Evolutionary conservation across 345 rosid genomes (phyloP), one percentile per base, ranked within the genome.

Genomic region (Geranium brycei): DNA sequence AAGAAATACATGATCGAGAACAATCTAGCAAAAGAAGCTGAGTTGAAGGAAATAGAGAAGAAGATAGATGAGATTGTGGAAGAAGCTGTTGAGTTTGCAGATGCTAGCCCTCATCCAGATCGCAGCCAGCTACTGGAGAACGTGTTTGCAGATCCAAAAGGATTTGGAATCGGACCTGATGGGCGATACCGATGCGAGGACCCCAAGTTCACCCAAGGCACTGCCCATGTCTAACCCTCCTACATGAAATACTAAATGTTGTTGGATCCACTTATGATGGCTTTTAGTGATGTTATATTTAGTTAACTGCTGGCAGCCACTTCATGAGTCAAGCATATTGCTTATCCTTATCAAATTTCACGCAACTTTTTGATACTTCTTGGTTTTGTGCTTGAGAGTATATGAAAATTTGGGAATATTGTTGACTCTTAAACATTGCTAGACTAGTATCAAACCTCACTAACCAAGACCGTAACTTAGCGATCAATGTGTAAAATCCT

Each of bases 71-170:
- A 81, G 63, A n/a, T 75, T 51, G 73, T 79, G 6, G 88, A 83
- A 71, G 88, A 79, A 0, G 68, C 85, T 3, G 85, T 81, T 61
- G 88, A 79, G 63, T 81, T 83, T 68, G 85, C 85, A 5, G 85
- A 83, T 51, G 76, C 60, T 32, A 81, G 82, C 72, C 81, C 85
- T 51, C 64, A 15, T 60, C 88, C 88, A 35, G 13, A 60, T 17
- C 78, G 82, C 64, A 83, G 76, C 66, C 85, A 81, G 76, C 85
- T 83, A 4, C 75, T 81, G 30, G 76, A 79, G 73, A 79, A 79
- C 59, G 85, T 77, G 47, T 81, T 81, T 58, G 88, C 82, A 4
- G 85, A 83, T 71, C 83, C 88, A 15, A 79, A 73, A 65, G 88
- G 88, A 63, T 81, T 81, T 55, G 83, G 88, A 61, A 81, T 73